Percentiles rank a stretch among this genome's conserved stretches.
These are phyloP conservation scores for Loxodes magnus DNA, from an alignment of 73 alveolate genomes.

Conservation along the genomic window DNA sequence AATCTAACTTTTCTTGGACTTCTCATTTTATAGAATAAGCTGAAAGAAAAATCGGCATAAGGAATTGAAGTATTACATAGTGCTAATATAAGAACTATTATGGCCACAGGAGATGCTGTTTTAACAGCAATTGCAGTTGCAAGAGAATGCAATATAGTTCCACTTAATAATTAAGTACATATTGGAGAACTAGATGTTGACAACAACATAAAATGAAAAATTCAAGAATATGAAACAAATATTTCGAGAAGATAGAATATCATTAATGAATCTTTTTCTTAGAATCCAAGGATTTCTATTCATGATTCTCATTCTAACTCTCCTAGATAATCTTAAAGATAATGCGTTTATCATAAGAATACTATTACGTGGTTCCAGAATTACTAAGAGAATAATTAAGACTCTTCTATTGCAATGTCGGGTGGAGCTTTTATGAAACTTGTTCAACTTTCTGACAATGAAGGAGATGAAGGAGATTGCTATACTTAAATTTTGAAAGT, in stretches of 20 bases:
- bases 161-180: slow-evolving; percentile 46
- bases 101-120: slow-evolving; percentile 50
- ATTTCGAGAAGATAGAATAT: too few species aligned
- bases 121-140: slow-evolving; percentile 34
- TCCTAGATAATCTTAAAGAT: background rate
- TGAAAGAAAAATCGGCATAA: slow-evolving; percentile 61
- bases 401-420: background rate
- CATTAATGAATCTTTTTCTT: too few species aligned
- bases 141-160: slow-evolving; percentile 18
- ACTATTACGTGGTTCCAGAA: background rate
- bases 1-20: slow-evolving; percentile 84
- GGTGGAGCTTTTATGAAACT: background rate
- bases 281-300: too few species aligned
- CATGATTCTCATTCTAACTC: background rate
- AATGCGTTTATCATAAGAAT: background rate
- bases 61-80: slow-evolving; percentile 45
- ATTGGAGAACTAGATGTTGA: slow-evolving; percentile 69
- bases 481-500: slow-evolving; percentile 38
- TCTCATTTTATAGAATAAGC: slow-evolving; percentile 75
- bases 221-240: too few species aligned
- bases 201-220: too few species aligned
- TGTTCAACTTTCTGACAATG: background rate
- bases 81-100: slow-evolving; percentile 71
- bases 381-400: background rate
- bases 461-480: slow-evolving; percentile 1